Evolutionary conservation across 1,284 basidiomycete species (phyloP).

Genomic region (Sporisorium scitamineum): DNA sequence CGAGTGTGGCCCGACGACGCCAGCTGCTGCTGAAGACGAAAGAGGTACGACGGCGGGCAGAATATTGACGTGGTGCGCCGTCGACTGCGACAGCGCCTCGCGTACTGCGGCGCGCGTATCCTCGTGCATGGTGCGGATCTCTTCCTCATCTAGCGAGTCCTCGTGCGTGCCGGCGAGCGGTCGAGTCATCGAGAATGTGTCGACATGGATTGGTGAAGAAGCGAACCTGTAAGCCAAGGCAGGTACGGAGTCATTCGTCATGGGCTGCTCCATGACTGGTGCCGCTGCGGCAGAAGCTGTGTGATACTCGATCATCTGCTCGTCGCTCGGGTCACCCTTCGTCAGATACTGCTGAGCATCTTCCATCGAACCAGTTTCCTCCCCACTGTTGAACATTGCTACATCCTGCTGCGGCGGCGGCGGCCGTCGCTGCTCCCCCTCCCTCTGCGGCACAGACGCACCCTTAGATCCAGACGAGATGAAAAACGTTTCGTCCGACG

Average conservation of each 20-base stretch:
- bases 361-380: too few species aligned
- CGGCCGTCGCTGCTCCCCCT: not conserved
- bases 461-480: slow-evolving; percentile 3
- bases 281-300: not conserved
- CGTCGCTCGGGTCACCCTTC: not conserved
- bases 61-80: slow-evolving; percentile 26
- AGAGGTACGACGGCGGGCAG: not conserved
- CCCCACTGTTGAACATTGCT: not conserved
- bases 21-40: slow-evolving; percentile 1
- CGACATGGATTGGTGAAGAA: slow-evolving; percentile 19
- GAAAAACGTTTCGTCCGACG: slow-evolving; percentile 32
- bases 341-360: not conserved
- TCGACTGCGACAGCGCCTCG: slow-evolving; percentile 42
- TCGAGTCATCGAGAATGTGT: not conserved
- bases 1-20: not conserved
- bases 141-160: slow-evolving; percentile 34
- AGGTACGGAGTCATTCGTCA: slow-evolving; percentile 6
- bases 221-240: slow-evolving; percentile 19
- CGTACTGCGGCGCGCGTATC: slow-evolving; percentile 41
- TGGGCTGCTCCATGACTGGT: not conserved
- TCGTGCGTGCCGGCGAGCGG: slow-evolving; percentile 27
- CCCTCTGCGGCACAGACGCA: not conserved
- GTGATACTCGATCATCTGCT: not conserved
- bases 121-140: slow-evolving; percentile 48
- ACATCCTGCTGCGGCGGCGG: not conserved